phyloP scores from a whole-genome alignment of 2,329 filamentous ascomycete genomes.

The Blastomyces parvus region DNA sequence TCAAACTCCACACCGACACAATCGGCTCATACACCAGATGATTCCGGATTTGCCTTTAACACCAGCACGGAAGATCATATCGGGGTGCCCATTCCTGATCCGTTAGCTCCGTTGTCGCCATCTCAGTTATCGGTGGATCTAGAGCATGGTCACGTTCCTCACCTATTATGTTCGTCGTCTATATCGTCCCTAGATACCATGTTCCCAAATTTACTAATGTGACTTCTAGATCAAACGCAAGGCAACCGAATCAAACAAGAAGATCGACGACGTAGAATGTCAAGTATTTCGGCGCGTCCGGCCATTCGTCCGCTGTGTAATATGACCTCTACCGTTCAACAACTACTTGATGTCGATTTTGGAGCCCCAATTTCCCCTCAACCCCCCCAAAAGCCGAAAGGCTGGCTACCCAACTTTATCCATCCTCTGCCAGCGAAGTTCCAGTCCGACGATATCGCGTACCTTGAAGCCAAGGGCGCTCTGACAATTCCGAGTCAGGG shows the following conservation, averaged over 20 bases:
- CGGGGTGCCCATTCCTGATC: constrained; percentile 12
- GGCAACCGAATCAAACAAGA: constrained; percentile 36
- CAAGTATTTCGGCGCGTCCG: constrained; percentile 32
- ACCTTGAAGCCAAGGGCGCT: constrained; percentile 75
- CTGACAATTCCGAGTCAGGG: constrained; percentile 60
- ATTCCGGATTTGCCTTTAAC: constrained; percentile 23
- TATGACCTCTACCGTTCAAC: constrained; percentile 29
- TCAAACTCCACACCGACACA: constrained; percentile 27
- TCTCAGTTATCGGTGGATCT: constrained; percentile 40
- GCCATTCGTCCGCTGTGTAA: constrained; percentile 29
- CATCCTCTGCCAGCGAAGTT: constrained; percentile 70
- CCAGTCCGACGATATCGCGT: constrained; percentile 70
- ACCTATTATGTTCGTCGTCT: constrained; percentile 51
- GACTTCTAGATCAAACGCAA: constrained; percentile 39
- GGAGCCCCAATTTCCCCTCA: constrained; percentile 27
- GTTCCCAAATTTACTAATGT: constrained; percentile 7
- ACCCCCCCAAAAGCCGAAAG: constrained; percentile 34
- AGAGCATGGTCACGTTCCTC: constrained; percentile 50
- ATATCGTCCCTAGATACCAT: constrained; percentile 9
- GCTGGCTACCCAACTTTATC: constrained; percentile 58
- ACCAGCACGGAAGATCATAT: constrained; percentile 22
- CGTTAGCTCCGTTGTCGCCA: constrained; percentile 28
- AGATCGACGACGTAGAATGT: constrained; percentile 38
- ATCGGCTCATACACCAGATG: constrained; percentile 28
- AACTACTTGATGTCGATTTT: constrained; percentile 28